Base-by-base conservation (phyloP, 495 filamentous ascomycete genomes). In the Neurospora discreta region DNA sequence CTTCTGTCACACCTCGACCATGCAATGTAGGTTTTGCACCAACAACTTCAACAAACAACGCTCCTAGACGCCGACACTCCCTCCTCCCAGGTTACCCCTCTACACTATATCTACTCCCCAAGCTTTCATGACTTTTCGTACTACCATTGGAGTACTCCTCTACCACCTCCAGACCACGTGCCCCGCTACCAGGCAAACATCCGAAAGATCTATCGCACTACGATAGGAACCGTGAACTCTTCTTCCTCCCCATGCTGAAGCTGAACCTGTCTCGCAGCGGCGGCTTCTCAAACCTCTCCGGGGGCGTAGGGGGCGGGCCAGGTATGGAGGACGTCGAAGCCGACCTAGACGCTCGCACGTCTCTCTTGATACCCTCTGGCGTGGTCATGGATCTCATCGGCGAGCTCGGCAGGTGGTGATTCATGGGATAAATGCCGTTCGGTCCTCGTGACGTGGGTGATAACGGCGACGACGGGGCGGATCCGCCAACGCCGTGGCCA, bases 161-260 rank as follows among this genome's bases (percentile, higher is more conserved):
- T 26, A 65, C 52, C 15, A 15, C 26, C 52, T 65, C 15, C 15
- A 65, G 52, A 33, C 52, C 52, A 3, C 52, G 6, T 33, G 15
- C 52, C 7, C 52, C 15, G 18, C 0, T 33, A 7, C 52, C 13
- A 36, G 26, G 33, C 3, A 65, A n/a, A 68, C 58, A 68, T 23
- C 39, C 70, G 39, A 11, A 13, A 39, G 39, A 16, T 52, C 72
- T 65, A 60, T 71, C 73, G 39, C 42, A 67, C 69, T 74, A 82
- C 38, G 78, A 79, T 77, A 79, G 77, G 72, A 85, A 78, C 71
- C 79, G 77, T 43, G 79, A 80, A 75, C 85, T 87, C 82, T 89
- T 90, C 81, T 89, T 90, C 73, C 84, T 81, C 20, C 88, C 87
- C 68, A 90, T 74, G 70, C 86, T 81, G 71, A 87, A 87, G 73